Conservation (phyloP, 2,329 filamentous ascomycete genomes). For the Fusarium drepaniforme region DNA sequence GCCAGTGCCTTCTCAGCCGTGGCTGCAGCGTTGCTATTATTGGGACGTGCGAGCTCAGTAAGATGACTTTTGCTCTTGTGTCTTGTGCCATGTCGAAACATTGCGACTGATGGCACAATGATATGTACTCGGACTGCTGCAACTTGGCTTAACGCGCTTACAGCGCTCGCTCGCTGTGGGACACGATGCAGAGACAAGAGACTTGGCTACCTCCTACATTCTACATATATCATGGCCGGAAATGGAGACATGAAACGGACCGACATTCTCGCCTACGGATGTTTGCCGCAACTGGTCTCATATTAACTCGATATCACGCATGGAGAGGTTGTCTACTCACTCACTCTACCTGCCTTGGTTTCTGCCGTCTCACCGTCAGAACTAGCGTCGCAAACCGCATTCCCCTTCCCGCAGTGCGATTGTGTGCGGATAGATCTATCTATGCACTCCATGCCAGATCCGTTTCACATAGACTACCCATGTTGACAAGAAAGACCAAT, state of each 20-base stretch:
- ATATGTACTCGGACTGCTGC: not conserved
- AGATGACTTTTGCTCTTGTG: slow-evolving; percentile 7
- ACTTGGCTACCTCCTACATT: slow-evolving; percentile 8
- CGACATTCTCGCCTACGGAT: slow-evolving; percentile 20
- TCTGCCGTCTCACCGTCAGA: slow-evolving; percentile 1
- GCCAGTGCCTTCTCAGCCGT: slow-evolving; percentile 15
- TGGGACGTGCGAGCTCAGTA: slow-evolving; percentile 12
- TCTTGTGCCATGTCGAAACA: slow-evolving; percentile 20
- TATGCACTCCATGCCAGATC: not conserved
- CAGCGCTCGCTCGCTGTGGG: not conserved
- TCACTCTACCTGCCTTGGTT: not conserved
- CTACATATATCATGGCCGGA: slow-evolving; percentile 10
- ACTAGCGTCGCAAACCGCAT: slow-evolving; percentile 4
- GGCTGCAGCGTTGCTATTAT: slow-evolving; percentile 33
- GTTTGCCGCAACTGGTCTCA: slow-evolving; percentile 22
- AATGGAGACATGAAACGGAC: slow-evolving; percentile 26
- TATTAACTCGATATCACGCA: slow-evolving; percentile 9
- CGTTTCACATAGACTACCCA: slow-evolving; percentile 10
- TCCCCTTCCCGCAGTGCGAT: not conserved
- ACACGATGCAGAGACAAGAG: not conserved
- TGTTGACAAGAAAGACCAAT: slow-evolving; percentile 1
- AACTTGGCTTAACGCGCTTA: not conserved
- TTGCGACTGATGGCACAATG: slow-evolving; percentile 1
- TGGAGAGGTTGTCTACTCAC: not conserved
- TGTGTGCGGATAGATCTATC: slow-evolving; percentile 4